Percentiles rank a stretch among this genome's conserved stretches.
Evolutionary conservation across 2,329 filamentous ascomycete species (phyloP).

Genomic region (Colletotrichum australisinense): DNA sequence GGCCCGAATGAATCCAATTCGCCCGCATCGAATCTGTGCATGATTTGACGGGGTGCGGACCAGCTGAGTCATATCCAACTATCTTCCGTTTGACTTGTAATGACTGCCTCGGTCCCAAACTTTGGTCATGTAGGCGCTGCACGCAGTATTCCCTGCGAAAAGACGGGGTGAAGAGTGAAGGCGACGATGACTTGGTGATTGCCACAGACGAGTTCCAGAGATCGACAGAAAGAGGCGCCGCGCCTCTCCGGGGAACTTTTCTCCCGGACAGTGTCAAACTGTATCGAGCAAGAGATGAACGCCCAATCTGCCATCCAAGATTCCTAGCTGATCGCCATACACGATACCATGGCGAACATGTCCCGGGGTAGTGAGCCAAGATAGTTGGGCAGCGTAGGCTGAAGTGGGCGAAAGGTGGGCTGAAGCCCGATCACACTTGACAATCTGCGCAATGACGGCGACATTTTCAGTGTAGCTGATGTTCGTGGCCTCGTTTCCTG

Average conservation of each 20-base stretch:
- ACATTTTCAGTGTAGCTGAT: not conserved
- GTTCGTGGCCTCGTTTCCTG: not conserved
- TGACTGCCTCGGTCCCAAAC: not conserved
- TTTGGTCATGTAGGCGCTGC: not conserved
- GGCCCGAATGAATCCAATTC: not conserved
- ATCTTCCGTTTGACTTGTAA: not conserved
- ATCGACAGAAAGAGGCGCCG: not conserved
- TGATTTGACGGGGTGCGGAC: not conserved
- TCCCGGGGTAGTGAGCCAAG: not conserved
- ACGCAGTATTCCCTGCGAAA: not conserved
- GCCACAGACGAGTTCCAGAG: not conserved
- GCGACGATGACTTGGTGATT: not conserved
- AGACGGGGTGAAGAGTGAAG: not conserved
- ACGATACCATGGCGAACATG: not conserved
- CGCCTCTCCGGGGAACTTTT: not conserved
- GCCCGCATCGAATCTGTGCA: not conserved
- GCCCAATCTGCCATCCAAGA: not conserved
- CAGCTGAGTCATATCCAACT: not conserved
- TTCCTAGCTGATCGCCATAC: not conserved
- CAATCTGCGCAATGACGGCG: not conserved
- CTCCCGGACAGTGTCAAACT: not conserved
- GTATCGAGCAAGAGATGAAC: constrained; percentile 1
- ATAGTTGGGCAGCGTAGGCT: not conserved
- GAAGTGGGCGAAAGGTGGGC: not conserved
- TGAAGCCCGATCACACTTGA: not conserved